Evolutionary conservation across 352 stramenopile genomes (phyloP), one percentile per base, ranked within the genome.

Genomic region (Phytophthora macrochlamydospora): DNA sequence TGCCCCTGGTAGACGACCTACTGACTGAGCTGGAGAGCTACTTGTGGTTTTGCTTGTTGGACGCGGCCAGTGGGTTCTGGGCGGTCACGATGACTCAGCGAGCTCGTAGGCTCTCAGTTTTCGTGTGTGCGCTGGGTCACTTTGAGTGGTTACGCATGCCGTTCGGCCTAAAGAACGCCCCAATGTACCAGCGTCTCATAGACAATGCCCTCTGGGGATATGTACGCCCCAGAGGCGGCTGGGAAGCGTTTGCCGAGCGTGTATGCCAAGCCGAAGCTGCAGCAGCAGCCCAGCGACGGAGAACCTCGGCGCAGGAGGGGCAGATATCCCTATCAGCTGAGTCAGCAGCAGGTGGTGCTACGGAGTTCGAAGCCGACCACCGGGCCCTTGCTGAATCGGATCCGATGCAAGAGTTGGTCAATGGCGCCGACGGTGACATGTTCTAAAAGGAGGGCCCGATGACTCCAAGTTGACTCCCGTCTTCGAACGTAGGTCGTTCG

Each of bases 341-440:
- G 35, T 11, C 9, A 11, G 35, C 35, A 40, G 35, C 35, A 40
- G 35, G 18, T 24, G 18, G 18, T 24, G 18, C 18, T 40, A 11
- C 43, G 1, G 55, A 54, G 12, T 55, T 62, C 7, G 45, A 56
- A 31, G 44, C 56, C 2, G 56, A 56, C 13, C 24, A 31, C 32
- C n/a, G 5, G 2, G 32, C 43, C 3, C 13, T 45, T 8, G 45
- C n/a, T 38, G 18, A 54, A 9, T 54, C 31, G 1, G 43, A 61
- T 7, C 29, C 40, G 9, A 7, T 46, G 4, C 40, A 46, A 13
- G 14, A 50, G 1, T 28, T 62, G 1, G 28, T 55, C 1, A 42
- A 62, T 13, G 18, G 56, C 0, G 12, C 30, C 6, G 8, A 54
- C 4, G 33, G 45, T 18, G 45, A 62, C 14, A 62, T 62, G 45